Evolutionary conservation across 2,329 filamentous ascomycete genomes (phyloP).

Genomic region (Penicillium sp.): DNA sequence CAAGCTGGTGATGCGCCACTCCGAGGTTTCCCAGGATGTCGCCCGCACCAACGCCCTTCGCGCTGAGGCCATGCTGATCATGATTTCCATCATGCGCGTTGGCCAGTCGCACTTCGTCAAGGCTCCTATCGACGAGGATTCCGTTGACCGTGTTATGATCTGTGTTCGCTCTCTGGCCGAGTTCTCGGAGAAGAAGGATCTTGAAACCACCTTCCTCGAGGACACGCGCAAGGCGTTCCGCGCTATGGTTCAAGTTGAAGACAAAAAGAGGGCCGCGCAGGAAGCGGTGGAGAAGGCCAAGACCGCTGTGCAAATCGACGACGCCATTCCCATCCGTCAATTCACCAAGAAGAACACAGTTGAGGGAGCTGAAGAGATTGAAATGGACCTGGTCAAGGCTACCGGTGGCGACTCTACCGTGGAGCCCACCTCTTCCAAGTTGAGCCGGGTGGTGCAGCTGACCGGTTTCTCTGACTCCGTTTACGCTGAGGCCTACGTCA

Average conservation of each 20-base stretch:
- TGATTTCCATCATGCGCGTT: slow-evolving; percentile 97
- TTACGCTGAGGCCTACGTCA: slow-evolving; percentile 98
- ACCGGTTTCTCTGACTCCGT: slow-evolving; percentile 98
- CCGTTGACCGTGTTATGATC: slow-evolving; percentile 97
- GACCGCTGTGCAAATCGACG: slow-evolving; percentile 90
- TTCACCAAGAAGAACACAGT: slow-evolving; percentile 84
- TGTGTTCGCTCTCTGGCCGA: slow-evolving; percentile 91
- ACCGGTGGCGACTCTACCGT: slow-evolving; percentile 82
- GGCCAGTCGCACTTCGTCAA: slow-evolving; percentile 99
- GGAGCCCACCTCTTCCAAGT: slow-evolving; percentile 88
- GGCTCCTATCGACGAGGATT: slow-evolving; percentile 94
- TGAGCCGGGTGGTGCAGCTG: slow-evolving; percentile 92
- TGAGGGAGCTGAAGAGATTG: slow-evolving; percentile 80
- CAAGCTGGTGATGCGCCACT: slow-evolving; percentile 96
- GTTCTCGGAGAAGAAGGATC: slow-evolving; percentile 82
- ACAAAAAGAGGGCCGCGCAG: slow-evolving; percentile 95
- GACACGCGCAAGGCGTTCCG: slow-evolving; percentile 95
- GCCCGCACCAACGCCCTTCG: slow-evolving; percentile 90
- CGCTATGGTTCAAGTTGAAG: slow-evolving; percentile 94
- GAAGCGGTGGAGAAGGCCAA: slow-evolving; percentile 91
- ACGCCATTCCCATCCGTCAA: slow-evolving; percentile 89
- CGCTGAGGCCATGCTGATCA: slow-evolving; percentile 97
- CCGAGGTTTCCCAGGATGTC: slow-evolving; percentile 81
- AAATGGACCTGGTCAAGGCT: slow-evolving; percentile 86
- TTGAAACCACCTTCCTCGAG: slow-evolving; percentile 88